Percentiles rank a stretch among this genome's conserved stretches.
phyloP scores from a whole-genome alignment of 2,329 filamentous ascomycete genomes.

The Botryotinia globosa region DNA sequence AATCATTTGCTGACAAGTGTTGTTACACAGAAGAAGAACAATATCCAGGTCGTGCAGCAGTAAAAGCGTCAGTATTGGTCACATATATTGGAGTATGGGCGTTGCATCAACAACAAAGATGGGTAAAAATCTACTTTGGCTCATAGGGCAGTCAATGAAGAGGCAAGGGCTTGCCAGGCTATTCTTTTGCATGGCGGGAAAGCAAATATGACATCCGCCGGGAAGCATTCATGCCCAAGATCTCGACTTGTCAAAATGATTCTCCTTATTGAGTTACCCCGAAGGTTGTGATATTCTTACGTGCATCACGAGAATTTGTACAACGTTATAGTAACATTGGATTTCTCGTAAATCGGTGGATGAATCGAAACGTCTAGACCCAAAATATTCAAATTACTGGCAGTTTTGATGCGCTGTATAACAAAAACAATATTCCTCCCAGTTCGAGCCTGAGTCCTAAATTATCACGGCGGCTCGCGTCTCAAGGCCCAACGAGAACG shows the following conservation, averaged over 20 bases:
- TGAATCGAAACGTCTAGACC: background rate
- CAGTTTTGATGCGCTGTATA: conserved; percentile 51
- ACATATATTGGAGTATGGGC: conserved; percentile 23
- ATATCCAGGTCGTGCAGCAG: conserved; percentile 81
- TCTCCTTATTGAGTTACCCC: conserved; percentile 18
- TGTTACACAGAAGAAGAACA: conserved; percentile 76
- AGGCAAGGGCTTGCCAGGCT: conserved; percentile 3
- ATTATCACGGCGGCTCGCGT: conserved; percentile 34
- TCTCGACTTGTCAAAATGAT: conserved; percentile 18
- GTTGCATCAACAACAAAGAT: conserved; percentile 31
- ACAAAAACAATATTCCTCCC: conserved; percentile 38
- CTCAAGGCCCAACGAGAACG: conserved; percentile 35
- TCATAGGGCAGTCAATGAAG: conserved; percentile 32
- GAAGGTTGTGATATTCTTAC: conserved; percentile 22
- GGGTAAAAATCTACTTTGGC: conserved; percentile 24
- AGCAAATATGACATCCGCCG: conserved; percentile 30
- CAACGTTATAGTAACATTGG: conserved; percentile 30
- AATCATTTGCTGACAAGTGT: conserved; percentile 24
- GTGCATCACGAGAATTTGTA: conserved; percentile 28
- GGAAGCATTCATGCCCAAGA: conserved; percentile 30
- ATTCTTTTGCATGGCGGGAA: conserved; percentile 22
- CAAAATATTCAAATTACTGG: conserved; percentile 32
- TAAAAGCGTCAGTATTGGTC: conserved; percentile 40
- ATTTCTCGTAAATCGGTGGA: conserved; percentile 9
- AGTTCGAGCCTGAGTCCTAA: conserved; percentile 5